phyloP scores from a whole-genome alignment of 176 grass and related monocot genomes.

The Carex kokanica region DNA sequence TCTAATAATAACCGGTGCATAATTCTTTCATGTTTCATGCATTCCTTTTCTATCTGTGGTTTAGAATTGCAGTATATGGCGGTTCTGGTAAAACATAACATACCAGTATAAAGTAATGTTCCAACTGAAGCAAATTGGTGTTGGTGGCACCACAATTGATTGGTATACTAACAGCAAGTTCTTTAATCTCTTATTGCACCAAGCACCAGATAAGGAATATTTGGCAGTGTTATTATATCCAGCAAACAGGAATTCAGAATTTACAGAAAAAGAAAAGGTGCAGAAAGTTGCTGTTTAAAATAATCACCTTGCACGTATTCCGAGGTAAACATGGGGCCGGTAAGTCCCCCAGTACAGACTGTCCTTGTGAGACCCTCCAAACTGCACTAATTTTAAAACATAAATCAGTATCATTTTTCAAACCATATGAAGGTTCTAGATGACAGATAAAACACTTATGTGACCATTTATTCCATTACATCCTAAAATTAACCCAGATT shows the following conservation, averaged over 20 bases:
- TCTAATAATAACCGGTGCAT: not conserved
- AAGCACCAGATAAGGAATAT: slow-evolving; percentile 23
- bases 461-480: not conserved
- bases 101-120: not conserved
- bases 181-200: not conserved
- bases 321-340: slow-evolving; percentile 85
- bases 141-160: not conserved
- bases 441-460: not conserved
- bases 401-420: slow-evolving; percentile 20
- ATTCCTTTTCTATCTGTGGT: not conserved
- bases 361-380: slow-evolving; percentile 81
- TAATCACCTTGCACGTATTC: slow-evolving; percentile 80
- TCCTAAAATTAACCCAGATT: not conserved
- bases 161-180: not conserved
- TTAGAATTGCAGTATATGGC: not conserved
- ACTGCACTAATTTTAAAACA: slow-evolving; percentile 49
- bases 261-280: not conserved
- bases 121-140: not conserved
- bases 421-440: slow-evolving; percentile 12
- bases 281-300: not conserved
- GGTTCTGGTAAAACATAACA: not conserved
- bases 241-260: slow-evolving; percentile 12
- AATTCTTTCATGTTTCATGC: not conserved
- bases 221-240: not conserved
- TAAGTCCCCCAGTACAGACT: slow-evolving; percentile 97